Percentiles rank a stretch among this genome's conserved stretches.
Conservation (phyloP, 208 protist genomes). For the Leishmania guyanensis region DNA sequence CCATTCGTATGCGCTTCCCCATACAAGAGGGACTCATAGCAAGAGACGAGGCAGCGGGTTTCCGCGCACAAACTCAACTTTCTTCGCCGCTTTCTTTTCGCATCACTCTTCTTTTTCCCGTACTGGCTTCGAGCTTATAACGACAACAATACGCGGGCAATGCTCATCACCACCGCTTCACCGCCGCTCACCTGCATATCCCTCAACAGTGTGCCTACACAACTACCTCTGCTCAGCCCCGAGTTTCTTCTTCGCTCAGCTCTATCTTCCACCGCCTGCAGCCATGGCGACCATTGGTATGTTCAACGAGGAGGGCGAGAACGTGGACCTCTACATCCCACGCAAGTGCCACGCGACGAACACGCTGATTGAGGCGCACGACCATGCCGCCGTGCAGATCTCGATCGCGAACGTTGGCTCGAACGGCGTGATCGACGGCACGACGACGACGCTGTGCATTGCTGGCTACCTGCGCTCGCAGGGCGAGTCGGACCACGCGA, state of each 20-base stretch:
- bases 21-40: neutral
- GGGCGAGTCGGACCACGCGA: constrained; percentile 93
- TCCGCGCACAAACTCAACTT: neutral
- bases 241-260: neutral
- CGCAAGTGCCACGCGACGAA: constrained; percentile 97
- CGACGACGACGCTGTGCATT: constrained; percentile 94
- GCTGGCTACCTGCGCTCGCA: constrained; percentile 94
- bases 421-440: constrained; percentile 91
- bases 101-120: neutral
- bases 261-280: constrained; percentile 5
- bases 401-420: constrained; percentile 94
- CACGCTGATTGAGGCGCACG: constrained; percentile 93
- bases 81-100: neutral
- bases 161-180: neutral
- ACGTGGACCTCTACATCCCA: constrained; percentile 96
- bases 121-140: neutral
- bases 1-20: neutral
- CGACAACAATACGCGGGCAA: neutral
- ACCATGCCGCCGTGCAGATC: constrained; percentile 97
- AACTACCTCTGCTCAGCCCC: neutral
- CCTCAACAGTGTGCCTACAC: constrained; percentile 2
- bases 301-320: constrained; percentile 92
- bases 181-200: neutral
- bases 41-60: neutral
- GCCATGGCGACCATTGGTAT: constrained; percentile 88